phyloP scores from a whole-genome alignment of 257 asterid genomes.

The Plectranthus barbatus region DNA sequence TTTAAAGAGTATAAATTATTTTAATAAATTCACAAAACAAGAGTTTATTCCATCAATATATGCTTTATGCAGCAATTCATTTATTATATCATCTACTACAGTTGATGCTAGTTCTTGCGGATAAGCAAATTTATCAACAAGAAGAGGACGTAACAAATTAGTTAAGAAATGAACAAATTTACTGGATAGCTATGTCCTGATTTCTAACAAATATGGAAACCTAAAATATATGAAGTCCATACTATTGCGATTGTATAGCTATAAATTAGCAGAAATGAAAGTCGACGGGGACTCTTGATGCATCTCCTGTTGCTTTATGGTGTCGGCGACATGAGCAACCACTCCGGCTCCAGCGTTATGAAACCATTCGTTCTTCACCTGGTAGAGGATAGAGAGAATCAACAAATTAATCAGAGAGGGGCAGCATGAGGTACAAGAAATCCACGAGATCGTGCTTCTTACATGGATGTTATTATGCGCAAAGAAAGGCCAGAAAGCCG shows the following conservation, averaged over 20 bases:
- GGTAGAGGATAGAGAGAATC: neutral
- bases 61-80: too few relatives aligned
- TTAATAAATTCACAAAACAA: too few relatives aligned
- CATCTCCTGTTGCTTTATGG: slow-evolving; percentile 65
- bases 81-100: too few relatives aligned
- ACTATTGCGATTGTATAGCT: neutral
- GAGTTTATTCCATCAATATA: too few relatives aligned
- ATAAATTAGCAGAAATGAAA: slow-evolving; percentile 54
- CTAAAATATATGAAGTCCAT: neutral
- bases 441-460: slow-evolving; percentile 16
- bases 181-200: neutral
- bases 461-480: slow-evolving; percentile 95
- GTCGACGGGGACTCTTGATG: slow-evolving; percentile 28
- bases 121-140: too few relatives aligned
- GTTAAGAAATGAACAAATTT: too few relatives aligned
- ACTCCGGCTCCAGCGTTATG: slow-evolving; percentile 91
- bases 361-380: slow-evolving; percentile 91
- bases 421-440: neutral
- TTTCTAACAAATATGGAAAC: neutral
- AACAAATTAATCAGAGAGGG: neutral
- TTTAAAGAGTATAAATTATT: too few relatives aligned
- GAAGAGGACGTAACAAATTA: too few relatives aligned
- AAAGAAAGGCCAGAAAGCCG: slow-evolving; percentile 86
- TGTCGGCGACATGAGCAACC: slow-evolving; percentile 73
- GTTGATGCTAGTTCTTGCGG: too few relatives aligned